Base-by-base conservation (phyloP, 768 basidiomycete genomes). In the Neoboletus brunneissimus region DNA sequence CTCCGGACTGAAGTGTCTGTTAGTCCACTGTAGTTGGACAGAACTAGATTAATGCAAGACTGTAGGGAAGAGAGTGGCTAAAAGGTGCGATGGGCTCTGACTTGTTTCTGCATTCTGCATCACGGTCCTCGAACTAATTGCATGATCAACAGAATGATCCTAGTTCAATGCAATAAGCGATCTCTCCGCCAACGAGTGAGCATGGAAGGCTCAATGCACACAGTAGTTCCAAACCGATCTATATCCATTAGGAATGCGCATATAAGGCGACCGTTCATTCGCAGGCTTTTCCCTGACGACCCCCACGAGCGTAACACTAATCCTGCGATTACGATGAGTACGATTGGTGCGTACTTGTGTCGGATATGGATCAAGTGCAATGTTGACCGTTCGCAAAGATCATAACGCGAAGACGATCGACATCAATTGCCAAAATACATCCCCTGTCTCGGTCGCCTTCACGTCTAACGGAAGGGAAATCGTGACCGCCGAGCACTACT, bases 381-480 rank as follows among this genome's bases (percentile, higher is more conserved):
- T 22, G 4, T 12, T 55, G 32, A 55, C 15, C 7, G 8, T 31
- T n/a, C 12, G 5, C 15, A 4, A 53, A 55, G 54, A 13, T 20
- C 31, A 11, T 29, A 2, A 13, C 16, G 1, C 6, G 3, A 55
- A 20, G 22, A 12, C 38, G 25, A 55, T 59, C 37, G 56, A 53
- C 13, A 59, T 59, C 4, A 42, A 59, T 22, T 59, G 58, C 15
- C 20, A 31, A 25, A 32, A 27, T 13, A 29, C 51, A 20, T 16
- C 44, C 11, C 56, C 58, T 18, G 47, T 53, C 1, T 60, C 60
- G 5, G 25, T 60, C 10, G 29, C 53, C 25, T 60, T 60, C 37
- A 48, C 46, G 2, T 22, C 34, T 1, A 41, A 55, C 9, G 60
- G 53, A 29, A 54, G 29, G 25, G 44, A 61, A 11, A 25, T 60